Evolutionary conservation across 2,329 filamentous ascomycete genomes (phyloP).

Genomic region (Cladosporium oxysporum): DNA sequence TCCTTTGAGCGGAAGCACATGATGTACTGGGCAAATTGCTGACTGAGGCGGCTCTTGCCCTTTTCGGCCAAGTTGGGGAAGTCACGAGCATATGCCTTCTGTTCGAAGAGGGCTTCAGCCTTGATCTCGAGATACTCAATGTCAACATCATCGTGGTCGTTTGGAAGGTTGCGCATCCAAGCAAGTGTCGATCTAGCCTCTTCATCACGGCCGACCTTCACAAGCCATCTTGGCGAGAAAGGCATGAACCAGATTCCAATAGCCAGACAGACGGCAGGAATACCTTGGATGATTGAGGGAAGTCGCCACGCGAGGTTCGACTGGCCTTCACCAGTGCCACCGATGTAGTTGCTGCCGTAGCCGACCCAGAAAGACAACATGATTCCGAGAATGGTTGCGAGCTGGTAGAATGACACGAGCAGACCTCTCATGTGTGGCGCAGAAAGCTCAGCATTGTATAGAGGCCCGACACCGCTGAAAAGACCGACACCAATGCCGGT

Average conservation of each 20-base stretch:
- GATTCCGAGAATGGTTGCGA: conserved; percentile 10
- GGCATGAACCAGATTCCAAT: conserved; percentile 34
- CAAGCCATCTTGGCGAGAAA: conserved; percentile 34
- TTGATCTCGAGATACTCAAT: conserved; percentile 37
- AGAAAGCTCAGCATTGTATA: conserved; percentile 10
- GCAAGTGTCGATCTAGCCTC: conserved; percentile 29
- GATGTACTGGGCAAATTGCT: conserved; percentile 24
- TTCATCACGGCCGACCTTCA: conserved; percentile 31
- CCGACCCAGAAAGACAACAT: conserved; percentile 25
- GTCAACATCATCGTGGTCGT: conserved; percentile 28
- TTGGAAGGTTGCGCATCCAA: conserved; percentile 28
- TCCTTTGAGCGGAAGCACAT: conserved; percentile 23
- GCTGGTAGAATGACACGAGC: conserved; percentile 7
- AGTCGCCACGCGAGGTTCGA: conserved; percentile 45
- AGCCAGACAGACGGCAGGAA: conserved; percentile 35
- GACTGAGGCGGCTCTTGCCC: conserved; percentile 18
- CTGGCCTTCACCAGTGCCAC: conserved; percentile 30
- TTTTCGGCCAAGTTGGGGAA: conserved; percentile 22
- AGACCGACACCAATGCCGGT: conserved; percentile 7
- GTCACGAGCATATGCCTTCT: conserved; percentile 25
- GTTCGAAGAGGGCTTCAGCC: conserved; percentile 31
- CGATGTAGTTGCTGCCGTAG: conserved; percentile 31
- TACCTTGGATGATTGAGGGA: conserved; percentile 50
- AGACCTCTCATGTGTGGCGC: conserved; percentile 3
- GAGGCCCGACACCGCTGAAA: background rate